Percentiles rank a stretch among this genome's conserved stretches.
Evolutionary conservation across 169 alveolate species (phyloP).

Genomic region (Plasmodium berghei): DNA sequence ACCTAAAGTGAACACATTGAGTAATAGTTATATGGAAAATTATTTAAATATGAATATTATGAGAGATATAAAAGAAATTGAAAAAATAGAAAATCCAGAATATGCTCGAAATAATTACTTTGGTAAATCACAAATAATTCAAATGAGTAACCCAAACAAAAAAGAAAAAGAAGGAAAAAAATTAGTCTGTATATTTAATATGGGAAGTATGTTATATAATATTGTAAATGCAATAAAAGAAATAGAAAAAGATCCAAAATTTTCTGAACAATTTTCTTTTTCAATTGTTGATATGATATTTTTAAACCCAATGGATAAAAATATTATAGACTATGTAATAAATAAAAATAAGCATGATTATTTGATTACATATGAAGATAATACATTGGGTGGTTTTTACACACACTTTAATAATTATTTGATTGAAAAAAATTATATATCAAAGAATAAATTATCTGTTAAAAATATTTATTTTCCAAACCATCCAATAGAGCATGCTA

Average conservation of each 20-base stretch:
- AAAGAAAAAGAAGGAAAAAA: not conserved
- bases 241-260: slow-evolving; percentile 16
- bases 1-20: slow-evolving; percentile 44
- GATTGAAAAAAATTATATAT: slow-evolving; percentile 44
- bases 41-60: slow-evolving; percentile 20
- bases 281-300: slow-evolving; percentile 65
- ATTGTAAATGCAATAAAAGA: slow-evolving; percentile 51
- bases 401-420: slow-evolving; percentile 67
- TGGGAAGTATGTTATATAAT: slow-evolving; percentile 72
- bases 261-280: slow-evolving; percentile 27
- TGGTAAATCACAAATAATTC: slow-evolving; percentile 44
- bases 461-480: slow-evolving; percentile 62
- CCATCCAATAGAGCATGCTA: slow-evolving; percentile 46
- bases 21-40: slow-evolving; percentile 16
- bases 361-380: slow-evolving; percentile 58
- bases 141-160: slow-evolving; percentile 6
- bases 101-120: not conserved
- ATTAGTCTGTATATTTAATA: slow-evolving; percentile 35
- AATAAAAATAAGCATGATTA: slow-evolving; percentile 33
- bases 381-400: slow-evolving; percentile 63
- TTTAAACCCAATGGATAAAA: slow-evolving; percentile 59
- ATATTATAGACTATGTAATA: slow-evolving; percentile 39
- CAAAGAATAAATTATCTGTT: slow-evolving; percentile 17
- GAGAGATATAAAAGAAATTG: slow-evolving; percentile 12
- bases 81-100: not conserved